Base-by-base conservation (phyloP, 148 eudicot species). In the Dianthus caryophyllus region DNA sequence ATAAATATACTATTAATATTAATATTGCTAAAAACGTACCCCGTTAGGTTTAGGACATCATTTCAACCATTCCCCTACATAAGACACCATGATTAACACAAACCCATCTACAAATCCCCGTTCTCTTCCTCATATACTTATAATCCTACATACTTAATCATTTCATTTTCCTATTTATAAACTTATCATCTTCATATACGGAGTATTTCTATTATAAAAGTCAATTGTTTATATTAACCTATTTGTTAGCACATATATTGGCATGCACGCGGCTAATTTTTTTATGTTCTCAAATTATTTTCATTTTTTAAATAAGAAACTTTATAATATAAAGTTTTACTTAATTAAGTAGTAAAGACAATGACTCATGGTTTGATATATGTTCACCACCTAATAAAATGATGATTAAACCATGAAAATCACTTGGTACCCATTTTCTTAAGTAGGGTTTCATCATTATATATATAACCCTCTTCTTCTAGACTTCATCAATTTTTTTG, bases 401-500 rank as follows among this genome's bases (percentile, higher is more conserved):
- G 70, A 85, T 85, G 71, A 83, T 64, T 64, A 75, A 44, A 2
- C 38, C 47, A 36, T 72, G 41, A 72, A 71, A 51, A 9, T 38
- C 88, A 84, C 82, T 77, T 84, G 84, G 68, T 84, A 78, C 73
- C 82, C 76, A 61, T 61, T 82, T 80, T 68, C 46, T 78, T 74
- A 69, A 49, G 72, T 82, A 86, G 7, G 81, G 78, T 65, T 80
- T 86, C 87, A 79, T 76, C 70, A 81, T 79, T 50, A 41, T 41
- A 33, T 41, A 41, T 41, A 33, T 41, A 41, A 6, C 76, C 52
- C 36, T 21, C 24, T 14, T 36, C 50, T 44, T 36, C 65, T 77
- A 69, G 74, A 77, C 71, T 66, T 68, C 67, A 61, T 69, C 64
- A 71, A 62, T 30, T 56, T 21, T n/a, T 75, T 46, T 66, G 64